Evolutionary conservation across 1,139 yeast species (phyloP), one percentile per base, ranked within the genome.

Genomic region (Yamadazyma aaseri): DNA sequence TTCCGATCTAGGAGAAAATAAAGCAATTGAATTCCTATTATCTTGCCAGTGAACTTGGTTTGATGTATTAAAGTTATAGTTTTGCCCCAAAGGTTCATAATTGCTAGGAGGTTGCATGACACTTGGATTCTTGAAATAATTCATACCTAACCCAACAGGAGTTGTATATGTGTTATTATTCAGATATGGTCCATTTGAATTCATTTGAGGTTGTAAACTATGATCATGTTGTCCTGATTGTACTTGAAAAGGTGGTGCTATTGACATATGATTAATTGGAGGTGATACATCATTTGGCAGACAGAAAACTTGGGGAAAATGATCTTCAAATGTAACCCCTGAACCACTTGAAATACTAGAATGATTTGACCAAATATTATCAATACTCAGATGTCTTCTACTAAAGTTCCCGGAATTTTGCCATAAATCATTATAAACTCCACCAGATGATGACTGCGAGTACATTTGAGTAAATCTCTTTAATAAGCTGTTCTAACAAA

Each of bases 371-470:
- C 47, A 44, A 8, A 44, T 44, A 31, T 32, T 44, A 2, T 44
- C 47, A 27, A 40, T 36, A 4, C 34, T 39, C 46, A 42, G 46
- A 5, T 40, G 30, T 22, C 46, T 27, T 29, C 45, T 36, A 18
- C 29, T 29, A 23, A 8, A 17, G 20, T 22, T 13, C 2, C 15
- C 10, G 2, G 34, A 34, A 13, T 28, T 29, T 11, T 29, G 26
- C 30, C 30, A 32, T 6, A 32, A n/a, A 17, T 34, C 38, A n/a
- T 22, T 31, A 8, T 17, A n/a, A 18, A 5, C 17, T 4, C 34
- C 34, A 5, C 17, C 26, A 20, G 29, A 18, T 6, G 25, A 25
- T 12, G 29, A 20, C 18, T 20, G 22, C n/a, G 34, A 31, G 25
- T 31, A 31, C 34, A 29, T 29, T 15, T 22, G 26, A 22, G 26